These are phyloP conservation scores for Rhazya stricta DNA, from an alignment of 257 asterid genomes.

Conservation along the genomic window DNA sequence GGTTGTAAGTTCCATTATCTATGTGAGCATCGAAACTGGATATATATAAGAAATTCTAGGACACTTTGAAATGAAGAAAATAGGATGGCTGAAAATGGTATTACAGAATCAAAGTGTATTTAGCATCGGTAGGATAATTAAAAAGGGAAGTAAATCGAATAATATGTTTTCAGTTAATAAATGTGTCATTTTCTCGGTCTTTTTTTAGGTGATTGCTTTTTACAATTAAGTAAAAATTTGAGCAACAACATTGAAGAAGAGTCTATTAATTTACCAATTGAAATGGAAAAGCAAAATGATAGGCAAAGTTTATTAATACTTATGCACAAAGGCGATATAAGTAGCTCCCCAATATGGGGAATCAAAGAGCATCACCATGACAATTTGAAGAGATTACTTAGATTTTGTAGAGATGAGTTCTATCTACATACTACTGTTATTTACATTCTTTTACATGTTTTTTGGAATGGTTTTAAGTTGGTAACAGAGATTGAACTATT, in stretches of 20 bases:
- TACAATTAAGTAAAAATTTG: background rate
- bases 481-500: background rate
- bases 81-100: background rate
- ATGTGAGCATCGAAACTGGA: background rate
- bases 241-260: background rate
- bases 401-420: background rate
- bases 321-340: background rate
- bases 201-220: background rate
- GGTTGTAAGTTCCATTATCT: no score
- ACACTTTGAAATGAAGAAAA: background rate
- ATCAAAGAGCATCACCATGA: background rate
- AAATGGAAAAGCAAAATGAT: background rate
- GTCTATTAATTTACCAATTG: background rate
- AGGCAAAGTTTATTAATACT: background rate
- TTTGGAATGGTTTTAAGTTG: background rate
- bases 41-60: background rate
- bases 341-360: background rate
- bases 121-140: no score
- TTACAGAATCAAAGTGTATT: no score
- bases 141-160: background rate
- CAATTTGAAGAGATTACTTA: no score
- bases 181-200: background rate
- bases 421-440: background rate
- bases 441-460: background rate
- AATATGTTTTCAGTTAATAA: background rate